Percentiles rank a stretch among this genome's conserved stretches.
These are phyloP conservation scores for Diaporthe eres DNA, from an alignment of 2,329 filamentous ascomycete species.

Conservation along the genomic window DNA sequence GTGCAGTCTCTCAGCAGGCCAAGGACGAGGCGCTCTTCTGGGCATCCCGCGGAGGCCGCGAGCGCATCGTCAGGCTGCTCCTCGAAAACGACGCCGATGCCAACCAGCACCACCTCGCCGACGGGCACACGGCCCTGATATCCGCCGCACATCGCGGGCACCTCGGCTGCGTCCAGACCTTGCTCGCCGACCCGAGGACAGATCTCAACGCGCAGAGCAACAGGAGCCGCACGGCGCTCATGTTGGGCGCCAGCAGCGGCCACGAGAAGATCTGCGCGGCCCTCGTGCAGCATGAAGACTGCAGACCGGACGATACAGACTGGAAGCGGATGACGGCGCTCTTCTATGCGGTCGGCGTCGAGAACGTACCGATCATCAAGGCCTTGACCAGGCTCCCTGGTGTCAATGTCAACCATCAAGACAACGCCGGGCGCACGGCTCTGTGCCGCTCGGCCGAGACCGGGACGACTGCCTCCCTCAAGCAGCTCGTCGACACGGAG, in stretches of 20 bases:
- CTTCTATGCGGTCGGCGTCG: constrained; percentile 1
- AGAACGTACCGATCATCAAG: background rate
- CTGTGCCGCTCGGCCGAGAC: constrained; percentile 1
- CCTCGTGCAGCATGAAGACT: background rate
- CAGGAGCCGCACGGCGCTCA: background rate
- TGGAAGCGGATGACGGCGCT: constrained; percentile 9
- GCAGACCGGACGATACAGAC: background rate
- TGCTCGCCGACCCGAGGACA: background rate
- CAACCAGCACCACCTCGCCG: background rate
- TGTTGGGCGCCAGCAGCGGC: background rate
- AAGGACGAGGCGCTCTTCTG: constrained; percentile 5
- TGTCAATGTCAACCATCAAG: constrained; percentile 15
- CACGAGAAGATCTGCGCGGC: background rate
- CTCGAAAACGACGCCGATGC: background rate
- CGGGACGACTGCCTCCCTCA: constrained; percentile 1
- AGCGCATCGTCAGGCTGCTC: background rate
- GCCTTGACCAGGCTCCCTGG: background rate
- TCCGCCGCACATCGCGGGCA: background rate
- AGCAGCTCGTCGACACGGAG: background rate
- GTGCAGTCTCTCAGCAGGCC: background rate
- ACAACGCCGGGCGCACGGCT: background rate
- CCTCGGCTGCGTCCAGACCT: background rate
- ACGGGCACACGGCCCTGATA: background rate
- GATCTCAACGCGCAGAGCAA: background rate
- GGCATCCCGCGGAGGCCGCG: constrained; percentile 7